Base-by-base conservation (phyloP, 2,329 filamentous ascomycete genomes). In the Calonectria leucothoes region DNA sequence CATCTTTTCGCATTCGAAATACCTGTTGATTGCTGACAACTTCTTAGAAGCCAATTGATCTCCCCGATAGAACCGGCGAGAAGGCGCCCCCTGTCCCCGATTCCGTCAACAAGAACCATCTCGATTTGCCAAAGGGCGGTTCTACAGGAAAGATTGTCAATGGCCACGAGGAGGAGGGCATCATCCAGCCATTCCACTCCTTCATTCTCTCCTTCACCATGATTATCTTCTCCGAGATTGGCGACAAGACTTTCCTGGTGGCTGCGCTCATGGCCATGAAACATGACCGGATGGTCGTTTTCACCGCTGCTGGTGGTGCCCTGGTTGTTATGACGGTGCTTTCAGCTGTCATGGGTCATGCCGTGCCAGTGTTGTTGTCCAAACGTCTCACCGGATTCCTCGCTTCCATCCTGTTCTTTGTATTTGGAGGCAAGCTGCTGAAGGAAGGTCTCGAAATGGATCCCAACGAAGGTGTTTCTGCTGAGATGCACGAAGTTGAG, bases 211-310 rank as follows among this genome's bases (percentile, higher is more conserved):
- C 97, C 20, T 92, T 98, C 73, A 96, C 96, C 71, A 99, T 98
- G 97, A 99, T 99, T 80, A 88, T 98, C 75, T 94, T 98, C 80
- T 98, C 96, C 59, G 97, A 99, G 84, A 92, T 99, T 80, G 97
- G 97, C 76, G 97, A 99, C 90, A 99, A 99, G 87, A 99, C 97
- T 0, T 99, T 99, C 88, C 90, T 99, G 52, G 95, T 99, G 27
- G 97, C 97, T 8, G 96, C 96, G 10, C 91, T 99, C 23, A 99
- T 99, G 97, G 97, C 97, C 15, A 99, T 99, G 97, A 97, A 98
- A 83, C 96, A 99, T 81, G 94, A 97, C 75, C 93, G 97, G 66
- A 88, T 98, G 76, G 90, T 98, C 15, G 97, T 99, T 74, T 99
- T 99, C 86, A 94, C 95, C 2, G 95, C 97, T 10, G 97, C 97